A percentile compares a stretch with the other conserved stretches of the same genome.
Evolutionary conservation across 495 filamentous ascomycete species (phyloP).

Genomic region (Cercophora sp.): DNA sequence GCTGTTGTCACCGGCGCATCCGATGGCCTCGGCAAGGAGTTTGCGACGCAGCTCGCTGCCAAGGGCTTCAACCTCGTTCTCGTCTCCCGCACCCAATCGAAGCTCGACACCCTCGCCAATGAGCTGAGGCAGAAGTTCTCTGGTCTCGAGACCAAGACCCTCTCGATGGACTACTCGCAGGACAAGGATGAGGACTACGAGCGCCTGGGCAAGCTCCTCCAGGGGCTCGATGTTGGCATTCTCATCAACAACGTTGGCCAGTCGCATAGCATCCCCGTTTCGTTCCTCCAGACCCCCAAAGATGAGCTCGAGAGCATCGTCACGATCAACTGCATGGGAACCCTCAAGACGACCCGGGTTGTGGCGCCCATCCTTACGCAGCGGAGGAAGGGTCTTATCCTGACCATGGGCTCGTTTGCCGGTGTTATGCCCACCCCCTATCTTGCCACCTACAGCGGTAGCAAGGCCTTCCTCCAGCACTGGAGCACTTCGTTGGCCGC

Average conservation of each 20-base stretch:
- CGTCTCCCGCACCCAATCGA: constrained; percentile 87
- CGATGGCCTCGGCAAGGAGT: constrained; percentile 97
- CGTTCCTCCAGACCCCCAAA: constrained; percentile 73
- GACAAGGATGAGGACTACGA: constrained; percentile 74
- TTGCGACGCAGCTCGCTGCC: constrained; percentile 79
- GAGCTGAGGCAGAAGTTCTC: constrained; percentile 68
- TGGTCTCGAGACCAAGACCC: constrained; percentile 63
- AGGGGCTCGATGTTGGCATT: constrained; percentile 75
- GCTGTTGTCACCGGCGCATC: constrained; percentile 93
- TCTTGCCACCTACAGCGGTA: constrained; percentile 93
- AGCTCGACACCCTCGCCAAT: constrained; percentile 70
- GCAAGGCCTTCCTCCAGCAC: constrained; percentile 96
- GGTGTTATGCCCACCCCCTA: constrained; percentile 87
- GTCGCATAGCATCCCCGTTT: constrained; percentile 86
- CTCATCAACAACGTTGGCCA: constrained; percentile 97
- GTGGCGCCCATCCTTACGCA: constrained; percentile 79
- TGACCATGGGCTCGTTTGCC: constrained; percentile 96
- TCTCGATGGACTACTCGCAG: constrained; percentile 87
- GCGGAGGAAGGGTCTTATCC: constrained; percentile 79
- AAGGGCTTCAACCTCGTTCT: constrained; percentile 92
- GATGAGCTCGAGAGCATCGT: constrained; percentile 85
- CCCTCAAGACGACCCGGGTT: constrained; percentile 78
- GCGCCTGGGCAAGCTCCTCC: constrained; percentile 59
- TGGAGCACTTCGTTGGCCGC: constrained; percentile 86
- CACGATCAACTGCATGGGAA: constrained; percentile 88